Conservation (phyloP, 495 filamentous ascomycete genomes). For the Penicillium angulare region DNA sequence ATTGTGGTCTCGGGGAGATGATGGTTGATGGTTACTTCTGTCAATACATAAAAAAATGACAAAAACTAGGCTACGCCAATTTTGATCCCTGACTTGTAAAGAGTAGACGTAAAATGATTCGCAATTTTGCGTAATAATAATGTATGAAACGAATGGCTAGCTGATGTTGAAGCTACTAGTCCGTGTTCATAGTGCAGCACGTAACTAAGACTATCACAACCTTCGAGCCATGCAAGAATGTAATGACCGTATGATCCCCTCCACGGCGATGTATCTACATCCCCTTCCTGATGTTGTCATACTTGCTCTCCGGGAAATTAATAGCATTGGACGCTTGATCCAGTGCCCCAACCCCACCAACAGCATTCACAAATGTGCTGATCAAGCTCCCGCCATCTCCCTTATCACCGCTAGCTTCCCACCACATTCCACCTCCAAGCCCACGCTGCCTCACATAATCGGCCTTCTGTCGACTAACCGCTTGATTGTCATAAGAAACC, state of each 20-base stretch:
- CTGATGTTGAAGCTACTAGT: no score
- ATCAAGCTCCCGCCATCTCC: conserved; percentile 60
- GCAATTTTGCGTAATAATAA: no score
- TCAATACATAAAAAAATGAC: conserved; percentile 25
- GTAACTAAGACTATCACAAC: no score
- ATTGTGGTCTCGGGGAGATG: conserved; percentile 22
- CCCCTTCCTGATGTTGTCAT: conserved; percentile 64
- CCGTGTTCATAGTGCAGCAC: no score
- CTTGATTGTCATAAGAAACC: conserved; percentile 73
- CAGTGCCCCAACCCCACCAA: conserved; percentile 50
- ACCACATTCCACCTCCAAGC: conserved; percentile 90
- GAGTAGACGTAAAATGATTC: neutral
- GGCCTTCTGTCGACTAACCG: conserved; percentile 60
- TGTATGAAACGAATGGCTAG: no score
- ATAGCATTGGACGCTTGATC: conserved; percentile 67
- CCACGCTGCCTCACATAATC: conserved; percentile 60
- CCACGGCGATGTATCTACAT: no score
- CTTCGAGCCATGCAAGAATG: neutral
- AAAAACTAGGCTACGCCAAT: conserved; percentile 19
- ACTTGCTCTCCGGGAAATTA: conserved; percentile 70
- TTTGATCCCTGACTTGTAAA: conserved; percentile 10
- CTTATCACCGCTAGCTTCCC: conserved; percentile 85
- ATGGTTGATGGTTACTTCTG: conserved; percentile 24
- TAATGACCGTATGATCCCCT: neutral
- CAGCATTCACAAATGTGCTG: conserved; percentile 50